phyloP scores from a whole-genome alignment of 441 rosid species.

The Hura crepitans region DNA sequence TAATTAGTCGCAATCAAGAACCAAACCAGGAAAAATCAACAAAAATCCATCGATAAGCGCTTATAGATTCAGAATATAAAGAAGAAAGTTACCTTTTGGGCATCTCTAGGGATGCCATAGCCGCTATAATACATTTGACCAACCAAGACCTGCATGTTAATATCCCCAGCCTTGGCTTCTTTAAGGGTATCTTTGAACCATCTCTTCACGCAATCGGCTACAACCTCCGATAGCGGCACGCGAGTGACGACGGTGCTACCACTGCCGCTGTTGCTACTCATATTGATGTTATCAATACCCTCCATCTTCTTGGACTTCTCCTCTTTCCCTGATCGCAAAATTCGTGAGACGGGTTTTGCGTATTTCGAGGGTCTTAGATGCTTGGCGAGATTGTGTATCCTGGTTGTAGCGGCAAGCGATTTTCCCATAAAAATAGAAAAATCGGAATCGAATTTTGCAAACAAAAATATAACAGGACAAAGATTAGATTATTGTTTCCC shows the following conservation, averaged over 20 bases:
- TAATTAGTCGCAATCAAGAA: neutral
- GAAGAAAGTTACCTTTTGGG: constrained; percentile 41
- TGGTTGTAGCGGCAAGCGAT: constrained; percentile 40
- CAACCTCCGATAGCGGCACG: constrained; percentile 71
- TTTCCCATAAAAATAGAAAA: constrained; percentile 44
- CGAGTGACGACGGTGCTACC: constrained; percentile 26
- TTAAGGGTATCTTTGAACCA: constrained; percentile 91
- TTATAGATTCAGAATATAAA: neutral
- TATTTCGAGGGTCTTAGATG: constrained; percentile 33
- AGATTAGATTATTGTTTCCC: neutral
- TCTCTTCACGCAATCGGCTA: constrained; percentile 76
- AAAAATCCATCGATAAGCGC: constrained; percentile 12
- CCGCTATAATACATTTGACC: constrained; percentile 92
- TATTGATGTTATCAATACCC: constrained; percentile 9
- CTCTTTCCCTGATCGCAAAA: constrained; percentile 10
- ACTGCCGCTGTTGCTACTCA: constrained; percentile 5
- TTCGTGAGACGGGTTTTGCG: constrained; percentile 33
- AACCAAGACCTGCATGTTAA: constrained; percentile 78
- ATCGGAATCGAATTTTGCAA: neutral
- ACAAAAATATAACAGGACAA: neutral
- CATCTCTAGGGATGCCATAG: constrained; percentile 65
- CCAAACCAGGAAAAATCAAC: neutral
- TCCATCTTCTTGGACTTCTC: constrained; percentile 25
- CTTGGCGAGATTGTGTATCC: constrained; percentile 36
- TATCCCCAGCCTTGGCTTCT: constrained; percentile 86